These are phyloP conservation scores for Backusella liffmaniae DNA, from an alignment of 192 early-diverging fungal species.

Conservation along the genomic window DNA sequence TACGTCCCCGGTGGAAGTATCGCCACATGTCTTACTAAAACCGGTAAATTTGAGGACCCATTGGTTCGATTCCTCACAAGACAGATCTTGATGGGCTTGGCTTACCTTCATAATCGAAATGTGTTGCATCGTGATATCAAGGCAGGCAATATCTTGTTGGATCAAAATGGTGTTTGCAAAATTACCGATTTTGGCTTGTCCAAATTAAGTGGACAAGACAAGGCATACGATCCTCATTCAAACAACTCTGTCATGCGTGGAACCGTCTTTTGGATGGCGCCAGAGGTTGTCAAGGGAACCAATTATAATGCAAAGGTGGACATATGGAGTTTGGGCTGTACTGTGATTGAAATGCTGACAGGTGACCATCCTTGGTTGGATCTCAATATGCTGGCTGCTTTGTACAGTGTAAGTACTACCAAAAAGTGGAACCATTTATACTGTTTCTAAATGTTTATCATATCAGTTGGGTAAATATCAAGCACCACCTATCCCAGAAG, in stretches of 20 bases:
- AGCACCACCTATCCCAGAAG: constrained; percentile 78
- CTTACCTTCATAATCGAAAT: constrained; percentile 78
- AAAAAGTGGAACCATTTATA: background rate
- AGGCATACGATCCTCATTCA: constrained; percentile 42
- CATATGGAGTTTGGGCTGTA: constrained; percentile 88
- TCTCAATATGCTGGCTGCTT: constrained; percentile 49
- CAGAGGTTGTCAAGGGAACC: constrained; percentile 80
- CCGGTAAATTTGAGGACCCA: constrained; percentile 71
- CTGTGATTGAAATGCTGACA: constrained; percentile 95
- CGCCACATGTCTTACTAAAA: constrained; percentile 69
- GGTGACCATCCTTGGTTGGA: constrained; percentile 75
- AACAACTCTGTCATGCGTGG: constrained; percentile 41
- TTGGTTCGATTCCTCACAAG: constrained; percentile 71
- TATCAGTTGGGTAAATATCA: constrained; percentile 76
- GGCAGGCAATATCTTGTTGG: constrained; percentile 75
- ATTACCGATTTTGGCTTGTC: constrained; percentile 98
- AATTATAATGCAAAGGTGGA: constrained; percentile 92
- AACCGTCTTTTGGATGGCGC: constrained; percentile 94
- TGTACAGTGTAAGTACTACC: constrained; percentile 48
- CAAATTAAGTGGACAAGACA: constrained; percentile 60
- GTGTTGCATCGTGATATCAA: constrained; percentile 85
- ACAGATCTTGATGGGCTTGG: constrained; percentile 83
- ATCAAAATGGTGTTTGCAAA: constrained; percentile 85
- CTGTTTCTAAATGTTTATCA: constrained; percentile 52
- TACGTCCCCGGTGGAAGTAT: constrained; percentile 95